phyloP scores from a whole-genome alignment of 257 asterid genomes.

The Solanum chmielewskii region DNA sequence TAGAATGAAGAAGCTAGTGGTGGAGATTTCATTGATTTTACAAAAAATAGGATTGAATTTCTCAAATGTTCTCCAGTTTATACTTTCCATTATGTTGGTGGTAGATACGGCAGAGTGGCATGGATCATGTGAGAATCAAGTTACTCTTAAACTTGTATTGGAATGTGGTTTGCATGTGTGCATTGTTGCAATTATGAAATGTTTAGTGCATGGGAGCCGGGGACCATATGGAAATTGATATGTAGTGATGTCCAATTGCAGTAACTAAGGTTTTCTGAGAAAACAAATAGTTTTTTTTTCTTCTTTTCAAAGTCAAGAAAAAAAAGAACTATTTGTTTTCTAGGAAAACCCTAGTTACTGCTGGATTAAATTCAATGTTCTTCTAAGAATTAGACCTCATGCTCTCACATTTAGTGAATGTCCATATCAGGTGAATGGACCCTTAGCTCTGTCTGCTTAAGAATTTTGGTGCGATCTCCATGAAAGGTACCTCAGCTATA shows the following conservation, averaged over 20 bases:
- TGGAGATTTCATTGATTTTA: background rate
- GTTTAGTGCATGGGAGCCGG: background rate
- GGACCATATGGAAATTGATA: background rate
- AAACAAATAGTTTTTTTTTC: background rate
- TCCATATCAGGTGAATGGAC: background rate
- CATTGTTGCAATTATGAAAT: background rate
- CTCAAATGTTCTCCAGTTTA: background rate
- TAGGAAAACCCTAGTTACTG: background rate
- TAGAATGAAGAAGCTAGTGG: background rate
- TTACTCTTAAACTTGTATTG: background rate
- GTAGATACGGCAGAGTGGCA: background rate
- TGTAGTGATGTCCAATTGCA: background rate
- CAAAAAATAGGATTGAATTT: background rate
- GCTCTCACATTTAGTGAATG: background rate
- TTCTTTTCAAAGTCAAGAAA: background rate
- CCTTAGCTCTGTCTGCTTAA: background rate
- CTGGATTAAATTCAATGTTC: background rate
- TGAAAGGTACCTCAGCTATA: background rate
- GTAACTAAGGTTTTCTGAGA: background rate
- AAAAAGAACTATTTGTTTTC: background rate
- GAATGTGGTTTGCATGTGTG: background rate
- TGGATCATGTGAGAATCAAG: background rate
- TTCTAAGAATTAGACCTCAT: background rate
- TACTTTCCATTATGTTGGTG: background rate
- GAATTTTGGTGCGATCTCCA: background rate